Evolutionary conservation across 2,329 filamentous ascomycete genomes (phyloP).

Genomic region (Drechslera avenae): DNA sequence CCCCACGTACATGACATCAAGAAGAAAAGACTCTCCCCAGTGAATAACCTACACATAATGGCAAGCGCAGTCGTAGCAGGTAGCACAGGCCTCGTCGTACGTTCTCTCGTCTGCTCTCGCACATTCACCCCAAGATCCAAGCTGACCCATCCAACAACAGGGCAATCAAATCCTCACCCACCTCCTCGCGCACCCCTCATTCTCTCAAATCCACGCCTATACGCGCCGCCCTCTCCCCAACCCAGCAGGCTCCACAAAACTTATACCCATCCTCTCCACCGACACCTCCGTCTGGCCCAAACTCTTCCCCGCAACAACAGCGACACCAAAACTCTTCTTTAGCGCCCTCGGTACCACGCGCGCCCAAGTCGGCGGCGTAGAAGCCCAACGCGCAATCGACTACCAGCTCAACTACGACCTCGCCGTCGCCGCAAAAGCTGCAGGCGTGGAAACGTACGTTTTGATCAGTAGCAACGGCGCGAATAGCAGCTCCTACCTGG

Average conservation of each 20-base stretch:
- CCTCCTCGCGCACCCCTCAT: constrained; percentile 61
- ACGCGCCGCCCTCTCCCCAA: constrained; percentile 66
- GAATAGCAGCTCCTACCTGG: constrained; percentile 57
- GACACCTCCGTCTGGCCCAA: constrained; percentile 72
- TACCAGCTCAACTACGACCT: constrained; percentile 83
- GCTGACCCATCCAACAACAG: constrained; percentile 42
- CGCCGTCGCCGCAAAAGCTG: constrained; percentile 73
- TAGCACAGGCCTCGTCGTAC: constrained; percentile 66
- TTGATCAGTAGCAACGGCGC: constrained; percentile 68
- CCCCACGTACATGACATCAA: no score
- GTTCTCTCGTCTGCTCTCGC: constrained; percentile 18
- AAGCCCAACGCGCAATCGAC: constrained; percentile 85
- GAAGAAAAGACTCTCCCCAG: background rate
- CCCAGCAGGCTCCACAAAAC: constrained; percentile 59
- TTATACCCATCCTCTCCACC: constrained; percentile 68
- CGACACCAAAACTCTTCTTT: constrained; percentile 69
- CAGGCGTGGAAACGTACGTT: constrained; percentile 76
- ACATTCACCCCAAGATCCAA: no score
- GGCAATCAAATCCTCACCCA: constrained; percentile 75
- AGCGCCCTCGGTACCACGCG: constrained; percentile 82
- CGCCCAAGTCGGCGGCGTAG: constrained; percentile 73
- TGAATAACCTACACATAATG: constrained; percentile 41
- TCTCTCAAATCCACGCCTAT: constrained; percentile 65
- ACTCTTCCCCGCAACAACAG: constrained; percentile 60
- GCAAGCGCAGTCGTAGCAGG: constrained; percentile 63